Evolutionary conservation across 176 grass and related monocot genomes (phyloP), one percentile per base, ranked within the genome.

Genomic region (Ensete ventricosum): DNA sequence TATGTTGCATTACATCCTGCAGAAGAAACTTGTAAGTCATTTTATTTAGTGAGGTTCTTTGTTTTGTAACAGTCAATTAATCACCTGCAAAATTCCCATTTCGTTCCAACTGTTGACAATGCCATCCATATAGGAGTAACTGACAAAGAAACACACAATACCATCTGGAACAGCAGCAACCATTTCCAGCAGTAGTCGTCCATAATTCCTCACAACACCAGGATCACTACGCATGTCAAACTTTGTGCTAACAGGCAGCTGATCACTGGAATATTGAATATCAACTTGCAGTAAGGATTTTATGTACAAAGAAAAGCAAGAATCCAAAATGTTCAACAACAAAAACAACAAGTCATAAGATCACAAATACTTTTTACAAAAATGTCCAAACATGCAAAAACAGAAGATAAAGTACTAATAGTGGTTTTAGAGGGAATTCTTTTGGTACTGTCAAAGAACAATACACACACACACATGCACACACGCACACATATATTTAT

Each of bases 111-210:
- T 93, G 77, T 98, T 91, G 52, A 98, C 88, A 82, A 98, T 98
- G 55, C 90, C 94, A 83, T 98, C 94, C 94, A 98, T 98, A 85
- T 98, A 98, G 22, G 88, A 93, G 59, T 98, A 98, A 79, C 94
- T 98, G 54, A 98, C 94, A 83, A 98, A 98, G 60, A 98, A 93
- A 19, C 94, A 98, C 72, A 98, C 94, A 55, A 98, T 85, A 73
- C 94, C 94, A 83, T 98, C 94, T 73, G 90, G 94, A 60, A 98
- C 88, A 71, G 94, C 82, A 75, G 88, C 81, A 82, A 89, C 80
- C 94, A 98, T 98, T 87, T 98, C 94, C 1, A 98, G 82, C 78
- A 98, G 83, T 16, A 98, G 88, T 21, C 85, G 84, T 12, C 88
- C 94, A 75, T 98, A 98, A 75, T 98, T 98, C 52, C 94, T 89